Evolutionary conservation across 2,329 filamentous ascomycete genomes (phyloP).

Genomic region (Colletotrichum endophyticum): DNA sequence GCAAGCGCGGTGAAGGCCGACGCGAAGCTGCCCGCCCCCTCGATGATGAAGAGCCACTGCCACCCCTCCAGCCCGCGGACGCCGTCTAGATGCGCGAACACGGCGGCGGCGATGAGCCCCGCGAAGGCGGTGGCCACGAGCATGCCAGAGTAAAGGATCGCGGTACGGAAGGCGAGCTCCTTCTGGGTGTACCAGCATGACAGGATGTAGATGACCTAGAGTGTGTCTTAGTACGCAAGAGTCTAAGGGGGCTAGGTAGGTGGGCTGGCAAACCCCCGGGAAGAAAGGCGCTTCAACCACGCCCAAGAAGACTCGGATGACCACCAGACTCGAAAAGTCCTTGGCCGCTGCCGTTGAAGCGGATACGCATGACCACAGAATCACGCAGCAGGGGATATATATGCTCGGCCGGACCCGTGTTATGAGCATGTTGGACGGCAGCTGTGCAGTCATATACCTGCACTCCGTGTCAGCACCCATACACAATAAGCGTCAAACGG

Average conservation of each 20-base stretch:
- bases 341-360: conserved; percentile 17
- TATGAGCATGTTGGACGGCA: conserved; percentile 27
- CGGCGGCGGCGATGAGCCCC: conserved; percentile 47
- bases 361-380: conserved; percentile 20
- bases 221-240: conserved; percentile 28
- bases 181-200: conserved; percentile 20
- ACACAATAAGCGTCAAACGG: neutral
- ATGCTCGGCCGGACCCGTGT: conserved; percentile 22
- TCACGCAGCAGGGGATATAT: conserved; percentile 24
- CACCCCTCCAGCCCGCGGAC: conserved; percentile 62
- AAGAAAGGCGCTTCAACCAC: conserved; percentile 19
- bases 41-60: conserved; percentile 73
- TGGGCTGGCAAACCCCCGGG: neutral
- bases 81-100: conserved; percentile 48
- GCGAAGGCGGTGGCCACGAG: conserved; percentile 39
- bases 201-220: conserved; percentile 23
- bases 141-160: conserved; percentile 19
- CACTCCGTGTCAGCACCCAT: neutral
- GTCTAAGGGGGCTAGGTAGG: neutral
- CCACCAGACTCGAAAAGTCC: conserved; percentile 6
- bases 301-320: conserved; percentile 5
- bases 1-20: conserved; percentile 24
- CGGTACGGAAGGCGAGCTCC: conserved; percentile 16
- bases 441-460: conserved; percentile 25
- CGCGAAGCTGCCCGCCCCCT: conserved; percentile 51